A percentile compares a stretch with the other conserved stretches of the same genome.
phyloP scores from a whole-genome alignment of 306 rosid genomes.

The Vigna radiata region DNA sequence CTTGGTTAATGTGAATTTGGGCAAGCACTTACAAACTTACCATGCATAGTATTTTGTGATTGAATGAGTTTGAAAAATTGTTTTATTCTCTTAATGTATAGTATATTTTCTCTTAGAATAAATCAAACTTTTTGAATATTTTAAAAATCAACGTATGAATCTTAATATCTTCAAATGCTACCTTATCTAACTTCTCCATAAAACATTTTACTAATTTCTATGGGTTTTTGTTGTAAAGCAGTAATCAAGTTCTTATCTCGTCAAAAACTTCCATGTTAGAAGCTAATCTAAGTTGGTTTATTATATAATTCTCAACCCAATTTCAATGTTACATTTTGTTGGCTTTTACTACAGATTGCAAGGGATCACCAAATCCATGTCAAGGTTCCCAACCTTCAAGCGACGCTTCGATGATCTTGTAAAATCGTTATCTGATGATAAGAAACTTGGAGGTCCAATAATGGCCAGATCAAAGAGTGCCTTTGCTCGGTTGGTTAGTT shows the following conservation, averaged over 20 bases:
- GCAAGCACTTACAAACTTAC: not conserved
- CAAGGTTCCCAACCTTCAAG: slow-evolving; percentile 85
- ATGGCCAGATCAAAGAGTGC: slow-evolving; percentile 86
- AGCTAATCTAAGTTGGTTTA: not conserved
- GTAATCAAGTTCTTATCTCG: not conserved
- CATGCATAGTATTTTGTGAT: too few relatives aligned
- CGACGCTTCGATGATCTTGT: slow-evolving; percentile 78
- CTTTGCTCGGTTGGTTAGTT: slow-evolving; percentile 64
- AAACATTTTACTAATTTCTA: not conserved
- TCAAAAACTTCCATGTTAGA: not conserved
- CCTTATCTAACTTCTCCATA: not conserved
- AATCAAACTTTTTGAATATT: not conserved
- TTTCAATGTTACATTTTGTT: not conserved
- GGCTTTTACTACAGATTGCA: slow-evolving; percentile 61
- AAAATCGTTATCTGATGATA: slow-evolving; percentile 58
- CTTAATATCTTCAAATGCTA: not conserved
- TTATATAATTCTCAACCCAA: not conserved
- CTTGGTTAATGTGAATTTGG: not conserved
- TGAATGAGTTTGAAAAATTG: too few relatives aligned
- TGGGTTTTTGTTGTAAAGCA: not conserved
- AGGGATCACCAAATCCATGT: slow-evolving; percentile 87
- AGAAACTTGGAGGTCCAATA: slow-evolving; percentile 51
- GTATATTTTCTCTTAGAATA: not conserved
- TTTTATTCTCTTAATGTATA: too few relatives aligned
- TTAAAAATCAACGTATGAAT: not conserved